Base-by-base conservation (phyloP, 1,284 basidiomycete genomes). In the Termitomyces sp. region DNA sequence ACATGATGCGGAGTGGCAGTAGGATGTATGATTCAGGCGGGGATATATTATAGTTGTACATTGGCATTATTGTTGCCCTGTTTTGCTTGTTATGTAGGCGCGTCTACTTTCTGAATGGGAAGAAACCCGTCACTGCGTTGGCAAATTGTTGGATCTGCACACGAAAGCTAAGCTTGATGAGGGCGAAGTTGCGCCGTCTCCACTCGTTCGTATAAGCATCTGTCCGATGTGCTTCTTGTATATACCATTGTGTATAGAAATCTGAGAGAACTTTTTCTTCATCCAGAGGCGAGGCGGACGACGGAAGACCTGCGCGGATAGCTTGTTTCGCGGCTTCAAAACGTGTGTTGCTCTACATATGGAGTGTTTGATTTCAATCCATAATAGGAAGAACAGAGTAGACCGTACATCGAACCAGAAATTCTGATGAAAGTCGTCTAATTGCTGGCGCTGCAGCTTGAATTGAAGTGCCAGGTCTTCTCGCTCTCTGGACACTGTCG, bases 391-490 rank as follows among this genome's bases (percentile, higher is more conserved):
- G 42, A 44, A 30, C 51, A 17, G 19, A 41, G 19, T 19, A 12
- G n/a, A 76, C 86, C 86, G 62, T 63, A 90, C 88, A 54, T 90
- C 83, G 48, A 80, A 69, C 88, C 88, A 91, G 65, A 89, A 91
- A 34, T 76, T 71, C 54, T 90, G 84, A 59, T 90, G 84, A 63
- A 86, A 83, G 15, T 79, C 73, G 63, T 90, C 87, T 17, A 89
- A 67, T 59, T 84, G 81, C 66, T 86, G 82, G 55, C 83, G 74
- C 55, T 84, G 80, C 51, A 90, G 70, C 58, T 81, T 83, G 74
- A 79, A 86, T 64, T 86, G 86, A 50, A 90, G 76, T 53, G 88
- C 83, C 7, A 76, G 65, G 33, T 73, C 70, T 57, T 68, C 70
- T 15, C 63, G 61, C 10, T 58, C 64, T 49, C 62, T 62, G 6